Base-by-base conservation (phyloP, 805 yeast genomes). In the Kodamaea lidongshanica region DNA sequence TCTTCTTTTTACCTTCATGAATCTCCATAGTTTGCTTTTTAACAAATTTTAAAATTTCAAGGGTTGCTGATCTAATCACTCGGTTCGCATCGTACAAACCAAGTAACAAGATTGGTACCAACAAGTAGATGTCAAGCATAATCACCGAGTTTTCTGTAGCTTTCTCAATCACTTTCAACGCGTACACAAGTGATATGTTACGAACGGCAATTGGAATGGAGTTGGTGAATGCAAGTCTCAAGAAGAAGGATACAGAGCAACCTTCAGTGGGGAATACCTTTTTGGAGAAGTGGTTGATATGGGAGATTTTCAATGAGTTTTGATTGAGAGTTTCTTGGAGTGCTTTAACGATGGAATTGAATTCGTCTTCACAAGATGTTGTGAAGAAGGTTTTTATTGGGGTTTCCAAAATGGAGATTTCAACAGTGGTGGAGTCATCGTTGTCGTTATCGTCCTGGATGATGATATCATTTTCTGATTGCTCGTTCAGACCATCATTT, bases 181-280 rank as follows among this genome's bases (percentile, higher is more conserved):
- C 42, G 17, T 57, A 48, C 12, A 58, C 52, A 30, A 80, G 54
- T 3, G 82, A 61, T 19, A 62, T 55, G 11, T 71, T 46, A 51
- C 84, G 70, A 9, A 74, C 69, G 19, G 71, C 65, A 6, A 71
- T 45, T 27, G 92, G 92, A 3, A 75, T 64, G 5, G 71, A 61
- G 9, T 74, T 67, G 1, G 84, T 70, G 16, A 74, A 62, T 0
- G 78, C 52, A 4, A 74, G 60, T 50, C 87, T 65, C 8, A 75
- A 44, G 23, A 77, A 50, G 46, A 80, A 82, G 0, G 87, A 70
- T n/a, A 76, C 40, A 18, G 64, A 60, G 2, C 71, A 44, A 12
- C 25, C 25, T n/a, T n/a, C n/a, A n/a, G n/a, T n/a, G n/a, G n/a
- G n/a, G 14, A 32, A 26, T 8, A 23, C 19, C n/a, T 25, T 16